phyloP scores from a whole-genome alignment of 225 moss, liverwort and hornwort genomes.

The Sphagnum tenellum region DNA sequence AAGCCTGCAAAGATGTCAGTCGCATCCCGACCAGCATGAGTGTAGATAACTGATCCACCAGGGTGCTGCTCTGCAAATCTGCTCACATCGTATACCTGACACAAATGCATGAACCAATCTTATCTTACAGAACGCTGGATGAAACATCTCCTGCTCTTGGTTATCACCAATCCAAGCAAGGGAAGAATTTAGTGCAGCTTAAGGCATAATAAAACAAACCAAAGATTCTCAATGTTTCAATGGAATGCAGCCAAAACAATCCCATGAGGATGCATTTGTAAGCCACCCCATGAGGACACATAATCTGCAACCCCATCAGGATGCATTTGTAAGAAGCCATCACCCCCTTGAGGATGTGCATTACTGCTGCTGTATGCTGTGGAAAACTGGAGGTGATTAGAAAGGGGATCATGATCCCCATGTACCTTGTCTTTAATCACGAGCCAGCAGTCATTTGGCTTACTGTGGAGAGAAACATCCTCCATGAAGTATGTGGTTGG shows the following conservation, averaged over 20 bases:
- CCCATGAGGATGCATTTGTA: too few relatives aligned
- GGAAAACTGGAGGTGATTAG: not conserved
- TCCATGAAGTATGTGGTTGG: constrained; percentile 13
- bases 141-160: not conserved
- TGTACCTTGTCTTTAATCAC: constrained; percentile 66
- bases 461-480: constrained; percentile 61
- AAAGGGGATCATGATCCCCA: not conserved
- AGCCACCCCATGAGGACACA: not conserved
- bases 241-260: too few relatives aligned
- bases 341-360: not conserved
- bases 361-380: not conserved
- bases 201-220: too few relatives aligned
- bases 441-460: constrained; percentile 75
- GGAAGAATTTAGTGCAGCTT: too few relatives aligned
- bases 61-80: constrained; percentile 69
- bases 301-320: not conserved
- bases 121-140: not conserved
- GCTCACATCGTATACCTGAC: constrained; percentile 84
- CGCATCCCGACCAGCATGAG: constrained; percentile 69
- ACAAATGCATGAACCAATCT: not conserved
- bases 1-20: constrained; percentile 78
- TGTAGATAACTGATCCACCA: constrained; percentile 77
- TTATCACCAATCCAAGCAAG: not conserved
- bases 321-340: not conserved
- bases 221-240: too few relatives aligned